Conservation (phyloP, 306 rosid genomes). For the Corylus heterophylla region DNA sequence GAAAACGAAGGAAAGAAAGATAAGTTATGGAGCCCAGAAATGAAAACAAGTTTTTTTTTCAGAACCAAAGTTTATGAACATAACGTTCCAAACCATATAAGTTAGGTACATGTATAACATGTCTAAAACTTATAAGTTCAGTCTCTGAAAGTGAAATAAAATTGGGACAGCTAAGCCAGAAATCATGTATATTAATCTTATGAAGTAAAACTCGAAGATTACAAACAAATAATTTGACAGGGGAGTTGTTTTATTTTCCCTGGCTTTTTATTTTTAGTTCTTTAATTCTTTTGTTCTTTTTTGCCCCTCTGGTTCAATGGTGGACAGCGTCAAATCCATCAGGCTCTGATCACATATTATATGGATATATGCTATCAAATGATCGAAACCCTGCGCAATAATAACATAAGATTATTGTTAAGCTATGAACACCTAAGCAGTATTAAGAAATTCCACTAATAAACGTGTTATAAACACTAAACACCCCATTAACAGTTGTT, state of each 20-base stretch:
- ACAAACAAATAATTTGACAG: not conserved
- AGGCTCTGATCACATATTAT: conserved; percentile 49
- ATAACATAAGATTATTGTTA: conserved; percentile 14
- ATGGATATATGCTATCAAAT: conserved; percentile 40
- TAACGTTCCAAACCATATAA: conserved; percentile 18
- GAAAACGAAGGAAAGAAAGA: not conserved
- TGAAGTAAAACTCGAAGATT: conserved; percentile 13
- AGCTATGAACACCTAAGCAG: not conserved
- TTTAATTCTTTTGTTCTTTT: no score
- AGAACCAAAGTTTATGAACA: conserved; percentile 21
- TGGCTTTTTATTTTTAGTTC: not conserved
- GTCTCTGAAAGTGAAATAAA: conserved; percentile 21
- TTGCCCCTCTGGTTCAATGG: conserved; percentile 32
- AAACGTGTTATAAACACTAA: not conserved
- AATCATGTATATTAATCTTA: conserved; percentile 6
- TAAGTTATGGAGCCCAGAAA: conserved; percentile 11
- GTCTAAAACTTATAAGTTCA: conserved; percentile 16
- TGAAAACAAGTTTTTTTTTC: not conserved
- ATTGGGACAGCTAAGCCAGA: conserved; percentile 9
- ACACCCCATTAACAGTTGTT: not conserved
- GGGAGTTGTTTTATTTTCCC: not conserved
- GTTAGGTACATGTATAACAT: conserved; percentile 10
- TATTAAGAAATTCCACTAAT: conserved; percentile 16
- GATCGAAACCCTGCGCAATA: conserved; percentile 45
- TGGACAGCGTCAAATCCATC: conserved; percentile 41